A percentile compares a stretch with the other conserved stretches of the same genome.
These are phyloP conservation scores for Blastosporella zonata DNA, from an alignment of 1,284 basidiomycete species.

Conservation along the genomic window DNA sequence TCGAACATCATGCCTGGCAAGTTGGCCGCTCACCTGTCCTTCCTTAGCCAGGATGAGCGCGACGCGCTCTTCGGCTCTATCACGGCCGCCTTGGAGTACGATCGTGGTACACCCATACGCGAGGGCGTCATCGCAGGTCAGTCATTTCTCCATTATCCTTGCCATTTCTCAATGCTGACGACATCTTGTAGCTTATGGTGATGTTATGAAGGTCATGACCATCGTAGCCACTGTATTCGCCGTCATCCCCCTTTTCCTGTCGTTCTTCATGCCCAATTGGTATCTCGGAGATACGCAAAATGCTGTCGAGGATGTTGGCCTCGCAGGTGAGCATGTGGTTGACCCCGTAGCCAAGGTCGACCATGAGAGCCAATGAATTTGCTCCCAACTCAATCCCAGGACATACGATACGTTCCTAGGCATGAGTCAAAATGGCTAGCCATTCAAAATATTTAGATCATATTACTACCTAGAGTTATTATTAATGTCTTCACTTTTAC, in stretches of 20 bases:
- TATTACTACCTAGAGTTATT: too few species aligned
- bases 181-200: constrained; percentile 42
- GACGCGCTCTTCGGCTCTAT: constrained; percentile 51
- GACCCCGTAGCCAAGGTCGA: neutral
- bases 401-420: neutral
- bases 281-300: constrained; percentile 46
- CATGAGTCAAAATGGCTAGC: too few species aligned
- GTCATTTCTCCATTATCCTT: constrained; percentile 14
- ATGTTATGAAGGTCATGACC: constrained; percentile 53
- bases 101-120: constrained; percentile 50
- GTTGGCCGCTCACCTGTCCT: constrained; percentile 52
- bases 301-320: constrained; percentile 36
- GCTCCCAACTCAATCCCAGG: neutral
- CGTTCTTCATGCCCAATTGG: constrained; percentile 45
- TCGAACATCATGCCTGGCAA: constrained; percentile 56
- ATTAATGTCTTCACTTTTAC: too few species aligned
- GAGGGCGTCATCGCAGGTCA: constrained; percentile 54
- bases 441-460: too few species aligned
- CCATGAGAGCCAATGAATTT: constrained; percentile 12
- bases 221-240: constrained; percentile 43
- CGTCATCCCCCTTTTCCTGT: constrained; percentile 36
- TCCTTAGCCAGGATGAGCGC: constrained; percentile 34
- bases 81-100: constrained; percentile 40
- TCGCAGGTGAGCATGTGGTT: constrained; percentile 25
- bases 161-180: neutral